These are phyloP conservation scores for Macaranga tanarius DNA, from an alignment of 441 rosid genomes.

Conservation along the genomic window DNA sequence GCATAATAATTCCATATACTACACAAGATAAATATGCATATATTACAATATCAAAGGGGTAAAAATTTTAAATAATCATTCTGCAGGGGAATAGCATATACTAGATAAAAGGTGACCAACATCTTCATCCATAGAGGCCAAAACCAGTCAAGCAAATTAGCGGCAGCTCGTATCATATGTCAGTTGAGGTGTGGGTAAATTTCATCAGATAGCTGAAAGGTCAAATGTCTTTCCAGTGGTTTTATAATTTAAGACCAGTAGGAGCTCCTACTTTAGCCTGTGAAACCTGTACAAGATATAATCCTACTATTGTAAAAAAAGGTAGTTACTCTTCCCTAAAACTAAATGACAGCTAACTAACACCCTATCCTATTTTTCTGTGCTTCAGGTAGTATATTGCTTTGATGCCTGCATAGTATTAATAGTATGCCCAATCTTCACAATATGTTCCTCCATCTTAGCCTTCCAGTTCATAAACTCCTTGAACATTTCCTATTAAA, in stretches of 20 bases:
- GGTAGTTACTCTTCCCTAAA: slow-evolving; percentile 20
- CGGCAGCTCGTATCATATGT: neutral
- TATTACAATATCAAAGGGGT: neutral
- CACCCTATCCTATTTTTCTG: slow-evolving; percentile 29
- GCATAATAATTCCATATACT: neutral
- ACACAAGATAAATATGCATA: neutral
- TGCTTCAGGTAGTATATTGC: slow-evolving; percentile 24
- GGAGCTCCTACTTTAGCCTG: slow-evolving; percentile 18
- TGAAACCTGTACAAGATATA: slow-evolving; percentile 49
- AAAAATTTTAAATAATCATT: neutral
- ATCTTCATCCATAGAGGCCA: neutral
- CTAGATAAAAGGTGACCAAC: neutral
- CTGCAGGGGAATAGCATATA: neutral
- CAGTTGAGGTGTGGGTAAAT: slow-evolving; percentile 6
- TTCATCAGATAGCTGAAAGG: slow-evolving; percentile 7
- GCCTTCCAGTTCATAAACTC: slow-evolving; percentile 73
- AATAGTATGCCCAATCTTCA: slow-evolving; percentile 50
- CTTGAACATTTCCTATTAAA: slow-evolving; percentile 60
- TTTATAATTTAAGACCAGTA: neutral
- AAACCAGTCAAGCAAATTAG: neutral
- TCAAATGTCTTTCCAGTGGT: slow-evolving; percentile 1
- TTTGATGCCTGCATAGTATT: slow-evolving; percentile 46
- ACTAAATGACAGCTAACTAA: slow-evolving; percentile 8
- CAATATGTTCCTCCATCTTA: slow-evolving; percentile 70
- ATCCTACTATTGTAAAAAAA: slow-evolving; percentile 9